Conservation (phyloP, 108 stramenopile species). For the Seminavis robusta region DNA sequence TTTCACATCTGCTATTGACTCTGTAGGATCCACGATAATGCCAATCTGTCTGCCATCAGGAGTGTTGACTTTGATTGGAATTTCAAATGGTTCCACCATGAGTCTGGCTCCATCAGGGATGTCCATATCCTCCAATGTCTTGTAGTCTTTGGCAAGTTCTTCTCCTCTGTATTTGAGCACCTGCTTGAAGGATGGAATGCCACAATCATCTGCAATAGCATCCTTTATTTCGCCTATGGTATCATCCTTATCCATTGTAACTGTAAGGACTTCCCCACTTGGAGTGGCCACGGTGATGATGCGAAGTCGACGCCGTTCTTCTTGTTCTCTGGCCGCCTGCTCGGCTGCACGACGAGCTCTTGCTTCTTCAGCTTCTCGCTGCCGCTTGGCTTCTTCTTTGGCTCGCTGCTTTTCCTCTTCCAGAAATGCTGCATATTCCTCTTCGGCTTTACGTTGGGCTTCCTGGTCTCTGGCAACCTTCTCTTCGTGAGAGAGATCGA, state of each 20-base stretch:
- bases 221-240: conserved; percentile 13
- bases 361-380: conserved; percentile 11
- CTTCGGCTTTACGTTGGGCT: conserved; percentile 2
- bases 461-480: conserved; percentile 13
- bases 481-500: conserved; percentile 4
- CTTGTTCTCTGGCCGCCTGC: conserved; percentile 11
- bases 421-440: too few relatives aligned
- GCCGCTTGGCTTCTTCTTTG: not conserved
- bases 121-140: conserved; percentile 5
- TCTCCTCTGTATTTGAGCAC: not conserved
- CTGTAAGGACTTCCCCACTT: conserved; percentile 9
- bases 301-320: conserved; percentile 16
- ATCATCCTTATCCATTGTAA: conserved; percentile 12
- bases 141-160: not conserved
- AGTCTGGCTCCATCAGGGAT: not conserved
- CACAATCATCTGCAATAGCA: not conserved
- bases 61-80: conserved; percentile 14
- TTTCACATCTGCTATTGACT: conserved; percentile 4
- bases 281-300: conserved; percentile 7
- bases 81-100: conserved; percentile 8
- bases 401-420: conserved; percentile 19
- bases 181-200: not conserved
- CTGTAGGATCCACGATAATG: conserved; percentile 14
- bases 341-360: conserved; percentile 2
- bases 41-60: conserved; percentile 2